These are phyloP conservation scores for Actinomucor elegans DNA, from an alignment of 371 early-diverging fungal genomes.

Conservation along the genomic window DNA sequence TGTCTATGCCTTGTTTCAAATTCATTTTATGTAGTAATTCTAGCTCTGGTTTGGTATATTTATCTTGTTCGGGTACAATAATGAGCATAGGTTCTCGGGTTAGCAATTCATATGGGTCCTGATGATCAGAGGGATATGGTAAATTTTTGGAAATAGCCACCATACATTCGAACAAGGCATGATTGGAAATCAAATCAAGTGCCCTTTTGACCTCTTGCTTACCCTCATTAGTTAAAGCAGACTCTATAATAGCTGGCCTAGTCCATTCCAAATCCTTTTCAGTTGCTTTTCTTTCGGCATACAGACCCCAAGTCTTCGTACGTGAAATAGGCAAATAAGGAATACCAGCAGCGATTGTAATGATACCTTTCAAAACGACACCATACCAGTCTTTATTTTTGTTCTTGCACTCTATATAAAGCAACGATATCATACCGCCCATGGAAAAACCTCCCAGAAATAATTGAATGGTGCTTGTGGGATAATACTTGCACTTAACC, in stretches of 20 bases:
- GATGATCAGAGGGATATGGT: not conserved
- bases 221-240: conserved; percentile 7
- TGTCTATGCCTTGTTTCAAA: conserved; percentile 6
- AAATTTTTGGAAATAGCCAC: conserved; percentile 17
- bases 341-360: conserved; percentile 29
- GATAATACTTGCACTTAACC: conserved; percentile 10
- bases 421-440: conserved; percentile 39
- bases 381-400: conserved; percentile 2
- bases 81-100: conserved; percentile 16
- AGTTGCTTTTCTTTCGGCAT: conserved; percentile 12
- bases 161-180: conserved; percentile 19
- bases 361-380: conserved; percentile 14
- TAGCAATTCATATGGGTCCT: not conserved
- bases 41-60: conserved; percentile 21
- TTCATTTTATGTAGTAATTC: conserved; percentile 21
- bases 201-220: conserved; percentile 22
- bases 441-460: conserved; percentile 41
- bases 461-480: conserved; percentile 2
- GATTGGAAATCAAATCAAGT: conserved; percentile 14
- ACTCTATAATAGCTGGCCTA: conserved; percentile 16
- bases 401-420: conserved; percentile 5
- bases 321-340: conserved; percentile 21
- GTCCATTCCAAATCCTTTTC: conserved; percentile 6
- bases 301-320: conserved; percentile 30
- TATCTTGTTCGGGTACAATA: conserved; percentile 30